Base-by-base conservation (phyloP, 2,329 filamentous ascomycete species). In the Aspergillus calidoustus region DNA sequence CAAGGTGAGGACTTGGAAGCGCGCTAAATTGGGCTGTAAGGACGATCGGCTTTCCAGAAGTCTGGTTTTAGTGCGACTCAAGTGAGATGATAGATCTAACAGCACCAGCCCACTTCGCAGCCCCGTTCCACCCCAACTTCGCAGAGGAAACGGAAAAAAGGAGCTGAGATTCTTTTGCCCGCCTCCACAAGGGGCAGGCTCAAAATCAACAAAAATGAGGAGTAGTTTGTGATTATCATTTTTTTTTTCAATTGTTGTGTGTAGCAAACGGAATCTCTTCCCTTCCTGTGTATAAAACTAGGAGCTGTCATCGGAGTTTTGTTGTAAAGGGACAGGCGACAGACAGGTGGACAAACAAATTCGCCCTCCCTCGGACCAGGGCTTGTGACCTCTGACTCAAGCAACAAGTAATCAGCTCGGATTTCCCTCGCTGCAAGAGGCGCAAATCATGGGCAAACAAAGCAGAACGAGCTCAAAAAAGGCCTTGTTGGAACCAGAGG, bases 71-170 rank as follows among this genome's bases (percentile, higher is more conserved):
- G 72, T 73, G 69, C 57, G 60, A 68, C 62, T 70, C 71, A 70
- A 64, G 69, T 70, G 68, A 74, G 73, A 74, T 75, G 74, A 76
- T 75, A 76, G 74, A 76, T 76, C 73, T 74, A 68, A 72, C 68
- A 64, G 51, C 61, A 53, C 54, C 55, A 63, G 48, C 60, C 62
- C 46, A 60, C 49, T 62, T 64, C 53, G 64, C 59, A 60, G 46
- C 59, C 43, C 38, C 65, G 57, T 66, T 62, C 65, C 68, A 64
- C 65, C 65, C 63, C 64, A 53, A 65, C 25, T 38, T 60, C 53
- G 13, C 15, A 41, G 17, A 46, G 43, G 41, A 15, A 28, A 28
- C 47, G 22, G 52, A 59, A 60, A 60, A 57, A 52, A 56, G 47
- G 51, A 51, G 22, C 38, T 48, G 46, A 48, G 23, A 48, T 30